Base-by-base conservation (phyloP, 108 stramenopile species). In the Skeletonema menzelii region DNA sequence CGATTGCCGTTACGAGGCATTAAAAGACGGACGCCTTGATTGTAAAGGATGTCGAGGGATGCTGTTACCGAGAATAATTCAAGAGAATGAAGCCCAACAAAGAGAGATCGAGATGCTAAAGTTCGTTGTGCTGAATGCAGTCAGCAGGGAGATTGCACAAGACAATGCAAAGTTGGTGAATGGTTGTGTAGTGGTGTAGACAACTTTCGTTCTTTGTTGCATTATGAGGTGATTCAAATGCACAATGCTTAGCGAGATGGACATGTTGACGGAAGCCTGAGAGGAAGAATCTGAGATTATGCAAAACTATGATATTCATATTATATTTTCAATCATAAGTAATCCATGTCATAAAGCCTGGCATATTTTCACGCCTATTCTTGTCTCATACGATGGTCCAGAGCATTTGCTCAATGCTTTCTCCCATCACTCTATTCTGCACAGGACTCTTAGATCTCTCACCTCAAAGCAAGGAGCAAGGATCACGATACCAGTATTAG, bases 11-110 rank as follows among this genome's bases (percentile, higher is more conserved):
- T 17, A 35, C 13, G 6, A 20, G 12, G 38, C 62, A 63, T 57
- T 27, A 1, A 70, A 38, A 42, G 42, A 8, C 60, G 69, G 40
- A 35, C 3, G 15, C 22, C 49, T 69, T 28, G 35, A 69, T 34
- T 69, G 67, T 34, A 32, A 31, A 7, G 56, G 55, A 24, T 69
- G 67, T 22, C 47, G 47, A 49, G 47, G 20, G 19, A 4, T 20
- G 5, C 5, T 49, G 47, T 8, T 49, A 49, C 47, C 47, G 5
- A 13, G 47, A 6, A 49, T 49, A 5, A 49, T 49, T 5, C 47
- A 49, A 19, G 47, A 49, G 47, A 49, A 49, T 0, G 47, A 49
- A 1, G 47, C 47, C 22, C 20, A 15, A 49, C 47, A 15, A 40
- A 40, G 38, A 40, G 38, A 40, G 38, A 40, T 15, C 38, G 38